Evolutionary conservation across 2,329 filamentous ascomycete genomes (phyloP), one percentile per base, ranked within the genome.

Genomic region (Fusarium buharicum): DNA sequence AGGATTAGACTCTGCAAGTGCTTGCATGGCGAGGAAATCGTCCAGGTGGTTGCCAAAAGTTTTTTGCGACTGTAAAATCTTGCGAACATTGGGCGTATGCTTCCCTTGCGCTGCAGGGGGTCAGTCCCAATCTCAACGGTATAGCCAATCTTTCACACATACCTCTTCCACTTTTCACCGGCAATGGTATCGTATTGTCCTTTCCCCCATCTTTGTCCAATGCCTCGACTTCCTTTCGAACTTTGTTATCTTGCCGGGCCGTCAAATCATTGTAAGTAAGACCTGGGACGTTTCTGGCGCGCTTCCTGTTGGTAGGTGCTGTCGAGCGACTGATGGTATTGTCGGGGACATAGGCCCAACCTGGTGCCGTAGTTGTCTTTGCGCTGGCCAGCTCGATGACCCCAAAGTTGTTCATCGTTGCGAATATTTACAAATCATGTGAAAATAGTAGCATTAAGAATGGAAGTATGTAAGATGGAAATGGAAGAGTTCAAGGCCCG

Each of bases 311-410:
- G 64, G 79, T 77, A 55, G 79, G 82, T 57, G 82, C 81, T 48
- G 84, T 82, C 10, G 86, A 82, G 12, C 84, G 82, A 51, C 86
- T 82, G 52, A 84, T 82, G 37, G 75, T 84, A 73, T 85, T 88
- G 72, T 97, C 92, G 27, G 93, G 88, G 2, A 97, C 91, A 74
- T 97, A 97, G 12, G 92, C 92, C 90, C 93, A 98, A 71, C 94
- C 94, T 1, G 94, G 93, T 1, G 92, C 90, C 39, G 84, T 81
- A 39, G 86, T 85, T 14, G 87, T 87, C 59, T 86, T 87, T 24
- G 87, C 81, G 71, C 86, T 87, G 31, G 92, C 90, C 54, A 97
- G 81, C 68, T 96, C 90, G 76, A 96, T 88, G 70, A 98, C 92
- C 70, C 91, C 90, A 67, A 90, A 89, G 70, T 88, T 86, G 72